Base-by-base conservation (phyloP, 805 yeast genomes). In the Kazachstania africana region DNA sequence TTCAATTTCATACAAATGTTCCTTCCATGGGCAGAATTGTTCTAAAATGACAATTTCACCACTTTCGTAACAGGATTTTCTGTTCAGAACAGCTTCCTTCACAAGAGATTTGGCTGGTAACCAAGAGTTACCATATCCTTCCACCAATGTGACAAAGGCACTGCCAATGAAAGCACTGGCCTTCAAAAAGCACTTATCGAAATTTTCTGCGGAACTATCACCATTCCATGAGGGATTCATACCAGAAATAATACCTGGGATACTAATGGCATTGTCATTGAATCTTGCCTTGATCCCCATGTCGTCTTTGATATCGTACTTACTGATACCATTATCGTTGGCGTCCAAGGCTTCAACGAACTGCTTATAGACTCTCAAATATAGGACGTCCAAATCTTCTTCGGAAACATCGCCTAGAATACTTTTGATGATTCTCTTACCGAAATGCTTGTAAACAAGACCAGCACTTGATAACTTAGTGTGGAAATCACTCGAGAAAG, bases 401-500 rank as follows among this genome's bases (percentile, higher is more conserved):
- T 49, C 47, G 8, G 29, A 31, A 3, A 27, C 12, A 12, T 61
- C 60, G 3, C 59, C 61, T 34, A 76, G 57, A 25, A 69, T 53
- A 21, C 56, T 55, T 24, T 52, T 55, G 34, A 81, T 76, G 36
- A 79, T 74, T 29, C 75, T 76, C 44, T 70, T 71, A 42, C 94
- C 94, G 45, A 66, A 81, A 57, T 81, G 88, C 52, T 87, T 88
- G 65, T 78, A 91, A 13, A 91, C 75, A 38, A 91, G 67, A 16
- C 98, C 98, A 6, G 98, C 98, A 35, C 94, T 80, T 13, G 94
- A 78, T 42, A 91, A 67, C 56, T 84, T 87, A 31, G 97, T 91
- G 37, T 62, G 55, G 50, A 64, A 79, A 6, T 65, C 59, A 1
- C 54, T 65, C 16, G 71, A 71, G 50, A 91, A 88, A 4, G 79